Evolutionary conservation across 441 rosid genomes (phyloP).

Genomic region (Melastoma candidum): DNA sequence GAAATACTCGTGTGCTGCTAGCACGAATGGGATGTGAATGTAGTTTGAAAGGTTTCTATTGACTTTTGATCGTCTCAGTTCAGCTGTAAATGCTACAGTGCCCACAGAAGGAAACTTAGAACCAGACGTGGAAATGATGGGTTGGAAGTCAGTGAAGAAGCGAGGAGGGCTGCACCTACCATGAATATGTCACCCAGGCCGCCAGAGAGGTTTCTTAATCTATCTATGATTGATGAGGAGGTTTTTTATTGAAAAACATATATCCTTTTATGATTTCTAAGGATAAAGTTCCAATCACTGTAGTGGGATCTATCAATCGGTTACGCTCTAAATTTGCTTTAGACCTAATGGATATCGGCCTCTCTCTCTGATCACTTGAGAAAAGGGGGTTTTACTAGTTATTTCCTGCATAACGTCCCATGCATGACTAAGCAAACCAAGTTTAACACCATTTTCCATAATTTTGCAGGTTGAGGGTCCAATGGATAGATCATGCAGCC

Average conservation of each 20-base stretch:
- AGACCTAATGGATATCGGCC: too few species aligned
- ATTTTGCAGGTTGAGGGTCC: conserved; percentile 20
- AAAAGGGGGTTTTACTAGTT: neutral
- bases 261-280: neutral
- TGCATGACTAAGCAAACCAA: too few species aligned
- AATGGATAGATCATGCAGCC: conserved; percentile 33
- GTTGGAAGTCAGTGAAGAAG: conserved; percentile 55
- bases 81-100: conserved; percentile 22
- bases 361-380: too few species aligned
- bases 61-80: conserved; percentile 26
- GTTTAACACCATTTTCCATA: neutral
- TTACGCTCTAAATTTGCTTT: too few species aligned
- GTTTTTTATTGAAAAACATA: conserved; percentile 30
- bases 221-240: conserved; percentile 7
- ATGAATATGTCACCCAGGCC: conserved; percentile 15
- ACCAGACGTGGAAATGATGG: conserved; percentile 39
- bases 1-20: too few species aligned
- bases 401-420: too few species aligned
- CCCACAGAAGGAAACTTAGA: conserved; percentile 18
- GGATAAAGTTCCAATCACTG: too few species aligned
- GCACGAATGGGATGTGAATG: too few species aligned
- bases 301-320: too few species aligned
- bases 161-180: conserved; percentile 17
- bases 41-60: too few species aligned
- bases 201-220: neutral